A percentile compares a stretch with the other conserved stretches of the same genome.
Conservation (phyloP, 345 rosid genomes). For the Chamaenerion angustifolium region DNA sequence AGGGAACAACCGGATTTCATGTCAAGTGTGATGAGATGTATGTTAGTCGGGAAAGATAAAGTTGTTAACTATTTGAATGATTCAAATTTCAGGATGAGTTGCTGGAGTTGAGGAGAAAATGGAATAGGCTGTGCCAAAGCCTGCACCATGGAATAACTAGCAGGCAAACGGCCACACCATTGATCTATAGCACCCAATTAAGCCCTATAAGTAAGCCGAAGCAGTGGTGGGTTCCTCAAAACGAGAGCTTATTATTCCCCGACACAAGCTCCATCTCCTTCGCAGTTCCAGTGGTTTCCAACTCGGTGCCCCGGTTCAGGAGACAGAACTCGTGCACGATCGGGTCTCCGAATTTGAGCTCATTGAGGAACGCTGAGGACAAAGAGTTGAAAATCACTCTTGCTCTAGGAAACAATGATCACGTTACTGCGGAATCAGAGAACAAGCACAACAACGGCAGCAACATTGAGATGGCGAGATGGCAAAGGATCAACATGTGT, state of each 20-base stretch:
- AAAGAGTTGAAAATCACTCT: slow-evolving; percentile 59
- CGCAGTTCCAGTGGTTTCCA: slow-evolving; percentile 24
- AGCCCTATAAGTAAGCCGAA: slow-evolving; percentile 5
- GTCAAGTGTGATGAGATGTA: too few species aligned
- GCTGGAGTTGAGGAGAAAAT: slow-evolving; percentile 41
- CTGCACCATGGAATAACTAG: slow-evolving; percentile 30
- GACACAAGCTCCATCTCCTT: slow-evolving; percentile 31
- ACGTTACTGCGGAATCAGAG: not conserved
- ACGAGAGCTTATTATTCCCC: slow-evolving; percentile 15
- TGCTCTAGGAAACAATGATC: slow-evolving; percentile 44
- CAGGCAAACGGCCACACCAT: slow-evolving; percentile 2
- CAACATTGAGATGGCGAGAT: not conserved
- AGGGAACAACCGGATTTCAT: too few species aligned
- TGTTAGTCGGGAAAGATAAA: too few species aligned
- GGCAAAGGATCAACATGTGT: not conserved
- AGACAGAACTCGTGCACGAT: slow-evolving; percentile 44
- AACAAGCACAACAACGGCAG: too few species aligned
- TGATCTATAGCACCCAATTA: slow-evolving; percentile 16
- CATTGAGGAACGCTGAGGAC: slow-evolving; percentile 33
- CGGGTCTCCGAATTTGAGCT: slow-evolving; percentile 32
- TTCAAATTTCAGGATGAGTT: slow-evolving; percentile 34
- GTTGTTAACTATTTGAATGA: not conserved
- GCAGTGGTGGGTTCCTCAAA: slow-evolving; percentile 31
- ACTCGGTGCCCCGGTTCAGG: slow-evolving; percentile 49
- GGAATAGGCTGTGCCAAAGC: slow-evolving; percentile 55